Evolutionary conservation across 371 early-diverging fungal species (phyloP).

Genomic region (Parasitella parasitica): DNA sequence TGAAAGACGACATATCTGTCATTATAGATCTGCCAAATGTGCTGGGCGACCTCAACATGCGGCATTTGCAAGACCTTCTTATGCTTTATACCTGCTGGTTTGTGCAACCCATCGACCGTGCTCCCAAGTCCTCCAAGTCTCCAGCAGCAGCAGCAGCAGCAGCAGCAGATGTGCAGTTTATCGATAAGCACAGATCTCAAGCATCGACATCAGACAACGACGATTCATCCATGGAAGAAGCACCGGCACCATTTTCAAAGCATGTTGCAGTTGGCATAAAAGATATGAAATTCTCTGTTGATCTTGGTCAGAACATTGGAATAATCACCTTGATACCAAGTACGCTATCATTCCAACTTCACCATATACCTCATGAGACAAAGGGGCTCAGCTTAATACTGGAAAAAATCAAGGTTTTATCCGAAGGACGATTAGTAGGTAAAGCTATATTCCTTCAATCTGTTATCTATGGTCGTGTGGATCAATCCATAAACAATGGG

Average conservation of each 20-base stretch:
- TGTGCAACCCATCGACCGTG: slow-evolving; percentile 19
- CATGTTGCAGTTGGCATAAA: slow-evolving; percentile 53
- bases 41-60: slow-evolving; percentile 63
- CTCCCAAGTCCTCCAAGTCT: not conserved
- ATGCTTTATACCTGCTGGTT: slow-evolving; percentile 72
- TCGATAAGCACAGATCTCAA: not conserved
- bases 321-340: slow-evolving; percentile 54
- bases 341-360: slow-evolving; percentile 44
- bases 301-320: slow-evolving; percentile 80
- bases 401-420: slow-evolving; percentile 42
- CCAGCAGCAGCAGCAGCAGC: too few relatives aligned
- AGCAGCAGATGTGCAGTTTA: not conserved
- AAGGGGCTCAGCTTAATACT: slow-evolving; percentile 41
- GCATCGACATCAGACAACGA: not conserved
- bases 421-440: slow-evolving; percentile 66
- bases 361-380: slow-evolving; percentile 47
- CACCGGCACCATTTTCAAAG: slow-evolving; percentile 46
- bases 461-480: slow-evolving; percentile 14
- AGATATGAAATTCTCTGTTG: slow-evolving; percentile 57
- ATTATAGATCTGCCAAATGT: slow-evolving; percentile 62
- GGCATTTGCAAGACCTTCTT: slow-evolving; percentile 79
- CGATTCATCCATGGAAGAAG: not conserved
- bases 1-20: slow-evolving; percentile 56
- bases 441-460: slow-evolving; percentile 38
- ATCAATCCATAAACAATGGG: not conserved